Conservation (phyloP, 495 filamentous ascomycete genomes). For the Penicillium paradoxum region DNA sequence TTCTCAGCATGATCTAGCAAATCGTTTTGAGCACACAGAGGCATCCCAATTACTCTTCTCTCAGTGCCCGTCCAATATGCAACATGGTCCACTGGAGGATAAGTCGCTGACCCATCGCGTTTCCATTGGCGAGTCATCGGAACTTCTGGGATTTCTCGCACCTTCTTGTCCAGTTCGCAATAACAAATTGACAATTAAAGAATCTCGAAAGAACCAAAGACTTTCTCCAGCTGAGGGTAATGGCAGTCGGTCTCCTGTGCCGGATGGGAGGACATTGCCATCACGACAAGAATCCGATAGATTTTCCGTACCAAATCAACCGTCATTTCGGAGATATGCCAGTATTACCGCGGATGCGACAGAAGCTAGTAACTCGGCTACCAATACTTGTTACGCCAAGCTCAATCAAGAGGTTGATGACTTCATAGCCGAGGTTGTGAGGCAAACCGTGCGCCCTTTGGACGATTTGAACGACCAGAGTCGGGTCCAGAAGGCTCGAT, state of each 20-base stretch:
- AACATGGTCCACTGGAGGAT: neutral
- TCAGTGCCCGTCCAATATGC: neutral
- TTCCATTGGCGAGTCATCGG: neutral
- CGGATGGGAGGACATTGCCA: too few species aligned
- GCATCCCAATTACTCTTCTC: conserved; percentile 17
- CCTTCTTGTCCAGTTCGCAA: neutral
- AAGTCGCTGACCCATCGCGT: neutral
- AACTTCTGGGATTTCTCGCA: neutral
- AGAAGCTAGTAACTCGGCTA: neutral
- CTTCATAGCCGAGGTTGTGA: neutral
- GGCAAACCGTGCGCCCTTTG: neutral
- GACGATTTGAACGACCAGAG: neutral
- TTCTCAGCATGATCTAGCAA: neutral
- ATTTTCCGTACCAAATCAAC: neutral
- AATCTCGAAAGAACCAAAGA: too few species aligned
- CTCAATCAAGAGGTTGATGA: neutral
- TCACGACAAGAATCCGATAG: neutral
- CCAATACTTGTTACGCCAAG: neutral
- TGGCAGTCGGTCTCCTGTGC: neutral
- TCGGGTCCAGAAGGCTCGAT: neutral
- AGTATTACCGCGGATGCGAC: neutral
- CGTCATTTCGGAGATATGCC: neutral
- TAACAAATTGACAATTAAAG: neutral
- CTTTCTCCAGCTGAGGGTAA: neutral
- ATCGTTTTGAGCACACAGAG: neutral